phyloP scores from a whole-genome alignment of 2,329 filamentous ascomycete genomes.

The Aspergillus udagawae region DNA sequence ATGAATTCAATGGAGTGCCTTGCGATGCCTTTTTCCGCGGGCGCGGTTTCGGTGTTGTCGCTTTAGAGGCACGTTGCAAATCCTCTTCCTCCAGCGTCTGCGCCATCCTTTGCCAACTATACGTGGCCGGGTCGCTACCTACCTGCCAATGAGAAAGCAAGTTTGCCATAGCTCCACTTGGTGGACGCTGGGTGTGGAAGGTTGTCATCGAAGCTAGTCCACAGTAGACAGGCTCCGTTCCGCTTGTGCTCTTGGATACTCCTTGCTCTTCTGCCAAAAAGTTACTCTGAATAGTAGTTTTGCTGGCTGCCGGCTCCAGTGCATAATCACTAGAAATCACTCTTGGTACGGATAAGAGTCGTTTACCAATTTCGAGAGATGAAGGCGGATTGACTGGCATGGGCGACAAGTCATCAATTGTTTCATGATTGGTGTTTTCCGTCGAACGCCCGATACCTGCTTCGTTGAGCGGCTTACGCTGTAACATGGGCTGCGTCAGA shows the following conservation, averaged over 20 bases:
- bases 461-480: constrained; percentile 8
- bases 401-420: neutral
- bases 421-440: neutral
- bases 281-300: neutral
- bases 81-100: constrained; percentile 18
- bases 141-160: constrained; percentile 36
- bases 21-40: constrained; percentile 26
- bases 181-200: constrained; percentile 18
- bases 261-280: neutral
- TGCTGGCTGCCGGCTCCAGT: neutral
- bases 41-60: constrained; percentile 18
- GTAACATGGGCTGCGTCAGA: constrained; percentile 28
- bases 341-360: neutral
- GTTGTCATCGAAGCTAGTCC: constrained; percentile 29
- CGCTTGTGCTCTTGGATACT: neutral
- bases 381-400: neutral
- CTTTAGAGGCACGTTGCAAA: constrained; percentile 9
- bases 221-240: constrained; percentile 8
- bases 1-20: constrained; percentile 9
- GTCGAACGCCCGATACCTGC: neutral
- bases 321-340: neutral
- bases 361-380: neutral
- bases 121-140: constrained; percentile 29
- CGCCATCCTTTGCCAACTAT: constrained; percentile 30
- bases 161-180: constrained; percentile 21